phyloP scores from a whole-genome alignment of 2,329 filamentous ascomycete species.

The Talaromyces sp. region DNA sequence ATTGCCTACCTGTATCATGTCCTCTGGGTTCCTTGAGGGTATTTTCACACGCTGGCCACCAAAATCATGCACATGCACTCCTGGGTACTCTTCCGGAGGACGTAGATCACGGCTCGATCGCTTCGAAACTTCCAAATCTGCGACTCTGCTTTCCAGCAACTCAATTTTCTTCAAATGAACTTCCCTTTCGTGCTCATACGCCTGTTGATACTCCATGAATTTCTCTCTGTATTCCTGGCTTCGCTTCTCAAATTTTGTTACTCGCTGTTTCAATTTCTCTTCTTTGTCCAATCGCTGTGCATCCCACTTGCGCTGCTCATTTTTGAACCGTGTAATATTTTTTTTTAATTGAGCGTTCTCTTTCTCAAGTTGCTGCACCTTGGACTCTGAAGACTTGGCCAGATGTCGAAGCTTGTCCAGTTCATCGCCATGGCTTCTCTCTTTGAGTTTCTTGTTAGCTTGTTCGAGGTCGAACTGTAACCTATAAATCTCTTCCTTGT shows the following conservation, averaged over 20 bases:
- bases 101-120: conserved; percentile 19
- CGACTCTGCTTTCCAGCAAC: conserved; percentile 26
- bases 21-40: neutral
- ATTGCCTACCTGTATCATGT: conserved; percentile 7
- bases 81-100: conserved; percentile 23
- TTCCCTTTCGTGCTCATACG: conserved; percentile 31
- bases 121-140: conserved; percentile 22
- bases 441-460: conserved; percentile 30
- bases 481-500: conserved; percentile 21
- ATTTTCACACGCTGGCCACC: neutral
- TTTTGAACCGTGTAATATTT: conserved; percentile 35
- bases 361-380: conserved; percentile 34
- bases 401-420: conserved; percentile 29
- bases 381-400: conserved; percentile 35
- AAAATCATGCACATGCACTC: conserved; percentile 11
- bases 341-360: conserved; percentile 38
- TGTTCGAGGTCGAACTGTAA: conserved; percentile 29
- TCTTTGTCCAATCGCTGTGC: conserved; percentile 39
- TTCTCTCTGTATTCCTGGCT: conserved; percentile 37
- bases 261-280: conserved; percentile 34
- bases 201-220: conserved; percentile 32
- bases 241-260: conserved; percentile 32
- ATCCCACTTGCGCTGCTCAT: conserved; percentile 38
- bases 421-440: conserved; percentile 28
- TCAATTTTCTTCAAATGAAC: conserved; percentile 36